A percentile compares a stretch with the other conserved stretches of the same genome.
Conservation (phyloP, 495 filamentous ascomycete species). For the Penicillium cinerascens region DNA sequence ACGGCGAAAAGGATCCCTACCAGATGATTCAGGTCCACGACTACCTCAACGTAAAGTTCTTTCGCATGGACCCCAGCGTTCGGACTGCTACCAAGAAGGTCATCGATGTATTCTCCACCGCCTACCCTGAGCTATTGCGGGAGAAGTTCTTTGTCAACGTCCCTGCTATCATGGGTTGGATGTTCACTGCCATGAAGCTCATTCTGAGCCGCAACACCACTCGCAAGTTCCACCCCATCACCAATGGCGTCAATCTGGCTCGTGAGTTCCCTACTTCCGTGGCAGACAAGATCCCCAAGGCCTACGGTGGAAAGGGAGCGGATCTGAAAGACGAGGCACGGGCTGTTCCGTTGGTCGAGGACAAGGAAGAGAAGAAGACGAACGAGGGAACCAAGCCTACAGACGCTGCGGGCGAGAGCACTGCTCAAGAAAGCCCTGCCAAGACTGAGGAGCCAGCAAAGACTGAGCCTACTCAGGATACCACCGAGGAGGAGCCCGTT, state of each 20-base stretch:
- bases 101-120: conserved; percentile 69
- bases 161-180: conserved; percentile 81
- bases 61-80: conserved; percentile 66
- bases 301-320: conserved; percentile 69
- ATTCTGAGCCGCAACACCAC: conserved; percentile 74
- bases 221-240: conserved; percentile 81
- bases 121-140: conserved; percentile 83
- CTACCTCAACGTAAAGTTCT: conserved; percentile 77
- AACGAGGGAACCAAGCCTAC: conserved; percentile 17
- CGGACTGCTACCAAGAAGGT: conserved; percentile 71
- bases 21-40: conserved; percentile 89
- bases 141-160: conserved; percentile 95
- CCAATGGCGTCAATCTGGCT: conserved; percentile 66
- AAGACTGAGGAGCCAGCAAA: conserved; percentile 9
- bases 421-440: conserved; percentile 2
- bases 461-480: conserved; percentile 19
- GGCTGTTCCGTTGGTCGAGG: conserved; percentile 27
- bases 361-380: conserved; percentile 18
- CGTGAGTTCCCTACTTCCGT: conserved; percentile 57
- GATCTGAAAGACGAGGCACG: conserved; percentile 29
- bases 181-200: conserved; percentile 75
- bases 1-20: conserved; percentile 68
- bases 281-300: conserved; percentile 56
- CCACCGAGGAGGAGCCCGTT: conserved; percentile 12
- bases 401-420: conserved; percentile 8